Evolutionary conservation across 345 rosid species (phyloP).

Genomic region (Eucalyptus microcorys): DNA sequence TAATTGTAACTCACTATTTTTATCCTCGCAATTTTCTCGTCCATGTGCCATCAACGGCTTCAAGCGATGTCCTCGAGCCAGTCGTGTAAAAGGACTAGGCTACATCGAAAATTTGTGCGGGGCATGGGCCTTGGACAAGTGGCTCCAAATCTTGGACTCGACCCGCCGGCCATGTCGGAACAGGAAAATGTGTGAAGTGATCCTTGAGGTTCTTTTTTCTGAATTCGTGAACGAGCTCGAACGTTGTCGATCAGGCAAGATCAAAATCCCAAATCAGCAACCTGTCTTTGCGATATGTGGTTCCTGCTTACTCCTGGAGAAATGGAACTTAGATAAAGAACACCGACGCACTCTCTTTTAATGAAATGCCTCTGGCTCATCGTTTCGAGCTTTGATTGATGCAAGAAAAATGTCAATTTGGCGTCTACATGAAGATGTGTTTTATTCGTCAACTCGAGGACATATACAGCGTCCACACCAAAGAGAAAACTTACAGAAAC

Average conservation of each 20-base stretch:
- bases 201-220: neutral
- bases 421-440: neutral
- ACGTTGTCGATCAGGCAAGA: neutral
- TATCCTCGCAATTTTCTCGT: neutral
- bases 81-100: neutral
- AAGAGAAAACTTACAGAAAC: neutral
- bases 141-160: neutral
- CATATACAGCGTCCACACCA: neutral
- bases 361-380: neutral
- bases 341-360: neutral
- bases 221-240: neutral
- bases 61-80: neutral
- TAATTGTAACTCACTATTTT: neutral
- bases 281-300: neutral
- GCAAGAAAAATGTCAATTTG: neutral
- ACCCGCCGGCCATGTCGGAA: neutral
- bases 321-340: neutral
- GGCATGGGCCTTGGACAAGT: neutral
- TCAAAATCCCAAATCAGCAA: neutral
- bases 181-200: neutral
- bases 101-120: neutral
- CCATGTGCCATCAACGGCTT: neutral
- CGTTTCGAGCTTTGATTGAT: neutral
- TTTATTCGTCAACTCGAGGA: neutral
- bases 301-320: neutral